These are phyloP conservation scores for Paxillus ammoniavirescens DNA, from an alignment of 768 basidiomycete species.

Conservation along the genomic window DNA sequence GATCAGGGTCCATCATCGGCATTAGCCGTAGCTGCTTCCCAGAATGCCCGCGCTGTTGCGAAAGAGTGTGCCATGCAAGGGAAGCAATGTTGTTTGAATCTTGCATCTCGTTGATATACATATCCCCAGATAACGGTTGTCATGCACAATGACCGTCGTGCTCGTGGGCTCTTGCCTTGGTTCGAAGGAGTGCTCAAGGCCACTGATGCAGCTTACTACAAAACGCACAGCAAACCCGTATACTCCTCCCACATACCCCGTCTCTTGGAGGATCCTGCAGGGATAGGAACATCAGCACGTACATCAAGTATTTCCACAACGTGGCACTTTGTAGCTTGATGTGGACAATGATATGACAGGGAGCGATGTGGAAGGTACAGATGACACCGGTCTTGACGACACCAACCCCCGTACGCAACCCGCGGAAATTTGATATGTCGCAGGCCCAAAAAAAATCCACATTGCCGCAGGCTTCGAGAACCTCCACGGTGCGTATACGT, in stretches of 20 bases:
- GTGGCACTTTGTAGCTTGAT: too few relatives aligned
- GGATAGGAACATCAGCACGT: too few relatives aligned
- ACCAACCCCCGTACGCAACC: neutral
- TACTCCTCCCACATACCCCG: neutral
- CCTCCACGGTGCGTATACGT: neutral
- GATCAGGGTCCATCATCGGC: too few relatives aligned
- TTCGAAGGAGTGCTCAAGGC: neutral
- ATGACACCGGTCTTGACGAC: neutral
- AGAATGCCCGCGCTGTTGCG: neutral
- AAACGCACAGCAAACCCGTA: neutral
- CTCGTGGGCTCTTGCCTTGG: too few relatives aligned
- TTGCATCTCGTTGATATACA: too few relatives aligned
- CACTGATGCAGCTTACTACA: too few relatives aligned
- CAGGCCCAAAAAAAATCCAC: neutral
- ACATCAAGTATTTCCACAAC: neutral
- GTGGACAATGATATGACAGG: too few relatives aligned
- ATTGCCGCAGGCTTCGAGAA: conserved; percentile 1
- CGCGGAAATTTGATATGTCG: neutral
- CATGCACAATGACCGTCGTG: neutral
- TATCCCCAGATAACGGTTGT: neutral
- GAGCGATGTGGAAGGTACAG: neutral
- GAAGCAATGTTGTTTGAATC: neutral
- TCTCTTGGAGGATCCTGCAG: too few relatives aligned
- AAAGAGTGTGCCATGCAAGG: neutral
- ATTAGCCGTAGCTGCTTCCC: too few relatives aligned